Conservation (phyloP, 139 green algal genomes). For the Nannochloris sp. region DNA sequence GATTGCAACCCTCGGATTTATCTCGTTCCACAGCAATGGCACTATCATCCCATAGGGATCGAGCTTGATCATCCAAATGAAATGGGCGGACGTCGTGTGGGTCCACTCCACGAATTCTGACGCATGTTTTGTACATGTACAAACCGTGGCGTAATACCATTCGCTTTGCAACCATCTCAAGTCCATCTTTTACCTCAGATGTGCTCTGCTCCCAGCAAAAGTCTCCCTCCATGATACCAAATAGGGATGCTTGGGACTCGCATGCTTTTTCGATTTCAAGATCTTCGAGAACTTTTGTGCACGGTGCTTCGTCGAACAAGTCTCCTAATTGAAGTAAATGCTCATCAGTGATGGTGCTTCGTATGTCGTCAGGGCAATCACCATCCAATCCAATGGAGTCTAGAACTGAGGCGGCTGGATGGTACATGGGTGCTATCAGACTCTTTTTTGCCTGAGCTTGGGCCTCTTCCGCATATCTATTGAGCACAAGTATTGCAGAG, state of each 20-base stretch:
- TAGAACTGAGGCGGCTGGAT: conserved; percentile 5
- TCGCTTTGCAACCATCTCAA: conserved; percentile 50
- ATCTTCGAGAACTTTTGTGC: background rate
- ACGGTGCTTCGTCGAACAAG: conserved; percentile 27
- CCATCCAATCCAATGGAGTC: conserved; percentile 27
- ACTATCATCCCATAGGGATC: conserved; percentile 43
- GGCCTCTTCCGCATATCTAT: background rate
- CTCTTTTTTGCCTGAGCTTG: background rate
- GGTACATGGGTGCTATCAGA: background rate
- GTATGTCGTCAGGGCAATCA: conserved; percentile 19
- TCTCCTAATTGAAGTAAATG: conserved; percentile 58
- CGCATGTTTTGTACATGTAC: conserved; percentile 37
- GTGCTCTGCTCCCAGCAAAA: background rate
- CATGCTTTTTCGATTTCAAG: conserved; percentile 10
- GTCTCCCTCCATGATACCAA: conserved; percentile 27
- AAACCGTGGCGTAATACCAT: conserved; percentile 49
- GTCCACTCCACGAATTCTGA: conserved; percentile 33
- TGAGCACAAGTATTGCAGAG: background rate
- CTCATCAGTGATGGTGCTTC: conserved; percentile 32
- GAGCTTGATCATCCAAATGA: conserved; percentile 37
- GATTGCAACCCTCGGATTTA: background rate
- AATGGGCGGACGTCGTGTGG: conserved; percentile 47
- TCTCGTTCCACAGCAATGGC: conserved; percentile 13
- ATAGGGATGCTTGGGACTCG: conserved; percentile 17
- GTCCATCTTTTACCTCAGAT: conserved; percentile 41